Evolutionary conservation across 2,329 filamentous ascomycete genomes (phyloP).

Genomic region (Huntiella moniliformis): DNA sequence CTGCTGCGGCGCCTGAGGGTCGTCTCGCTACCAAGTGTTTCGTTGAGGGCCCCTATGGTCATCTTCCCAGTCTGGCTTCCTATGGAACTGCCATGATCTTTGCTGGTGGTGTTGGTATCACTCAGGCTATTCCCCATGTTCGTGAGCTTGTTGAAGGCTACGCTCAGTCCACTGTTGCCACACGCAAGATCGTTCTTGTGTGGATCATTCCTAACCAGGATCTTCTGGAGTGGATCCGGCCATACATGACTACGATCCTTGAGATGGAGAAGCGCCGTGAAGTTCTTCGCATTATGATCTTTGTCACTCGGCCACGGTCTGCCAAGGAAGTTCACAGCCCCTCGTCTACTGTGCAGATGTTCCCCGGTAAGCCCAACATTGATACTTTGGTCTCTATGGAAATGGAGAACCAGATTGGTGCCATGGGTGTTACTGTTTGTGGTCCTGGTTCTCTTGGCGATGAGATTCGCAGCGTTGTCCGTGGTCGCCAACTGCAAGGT

Average conservation of each 20-base stretch:
- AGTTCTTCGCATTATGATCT: conserved; percentile 57
- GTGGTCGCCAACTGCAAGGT: conserved; percentile 42
- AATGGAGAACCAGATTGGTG: conserved; percentile 55
- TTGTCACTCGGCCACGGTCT: conserved; percentile 54
- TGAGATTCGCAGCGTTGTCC: conserved; percentile 50
- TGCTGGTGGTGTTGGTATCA: conserved; percentile 64
- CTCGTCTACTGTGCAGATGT: conserved; percentile 64
- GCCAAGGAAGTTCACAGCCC: conserved; percentile 70
- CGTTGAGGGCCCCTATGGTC: conserved; percentile 63
- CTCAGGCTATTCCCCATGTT: conserved; percentile 59
- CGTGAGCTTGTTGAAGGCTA: conserved; percentile 52
- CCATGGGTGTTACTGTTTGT: conserved; percentile 56
- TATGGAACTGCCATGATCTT: conserved; percentile 67
- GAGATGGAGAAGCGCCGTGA: conserved; percentile 57
- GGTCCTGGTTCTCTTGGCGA: conserved; percentile 57
- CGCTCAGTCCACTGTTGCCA: conserved; percentile 48
- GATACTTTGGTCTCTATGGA: conserved; percentile 53
- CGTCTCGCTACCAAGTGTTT: conserved; percentile 44
- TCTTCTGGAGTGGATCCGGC: conserved; percentile 66
- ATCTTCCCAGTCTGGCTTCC: conserved; percentile 49
- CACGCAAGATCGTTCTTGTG: conserved; percentile 52
- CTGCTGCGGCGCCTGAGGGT: conserved; percentile 39
- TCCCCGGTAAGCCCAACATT: conserved; percentile 60
- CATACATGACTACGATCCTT: conserved; percentile 68
- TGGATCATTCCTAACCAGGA: conserved; percentile 68